Base-by-base conservation (phyloP, 2,329 filamentous ascomycete species). In the Cadophora luteo-olivacea region DNA sequence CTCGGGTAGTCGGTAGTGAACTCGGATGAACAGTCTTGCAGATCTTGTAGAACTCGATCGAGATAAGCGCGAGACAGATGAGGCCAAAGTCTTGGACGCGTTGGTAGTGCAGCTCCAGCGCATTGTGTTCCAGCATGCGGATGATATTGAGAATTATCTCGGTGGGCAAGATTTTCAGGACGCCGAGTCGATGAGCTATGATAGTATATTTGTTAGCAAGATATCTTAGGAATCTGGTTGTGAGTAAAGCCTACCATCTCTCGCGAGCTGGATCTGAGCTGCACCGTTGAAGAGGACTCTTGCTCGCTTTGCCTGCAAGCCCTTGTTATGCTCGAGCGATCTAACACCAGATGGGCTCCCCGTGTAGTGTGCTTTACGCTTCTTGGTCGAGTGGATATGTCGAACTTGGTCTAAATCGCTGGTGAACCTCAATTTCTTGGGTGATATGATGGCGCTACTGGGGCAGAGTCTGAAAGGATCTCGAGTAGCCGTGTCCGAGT, bases 11-110 rank as follows among this genome's bases (percentile, higher is more conserved):
- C 6, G 55, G 36, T 6, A 60, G 55, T 25, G 55, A 33, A 41
- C 3, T 1, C 6, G 55, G n/a, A 41, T 60, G 55, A n/a, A 25
- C 19, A 12, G 9, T 24, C 12, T 60, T 41, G n/a, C 55, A 60
- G 33, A 60, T 41, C 55, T 60, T 60, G 22, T 41, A 60, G 11
- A 60, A 41, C n/a, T 24, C n/a, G 8, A 38, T 41, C 9, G 55
- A 60, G n/a, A n/a, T 60, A 2, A 60, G 36, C 1, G 55, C 32
- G 11, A 60, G 55, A 16, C 55, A 60, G 55, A 60, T 33, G 3
- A 60, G 55, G 9, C 55, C 33, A n/a, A 58, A 58, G 11, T 38
- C 54, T 4, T 60, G 33, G 33, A 60, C 55, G 33, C 33, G 55
- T 38, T 60, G 55, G 11, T 41, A 60, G 33, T 60, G 55, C 9